Percentiles rank a stretch among this genome's conserved stretches.
These are phyloP conservation scores for Alectoria sarmentosa DNA, from an alignment of 495 filamentous ascomycete genomes.

Conservation along the genomic window DNA sequence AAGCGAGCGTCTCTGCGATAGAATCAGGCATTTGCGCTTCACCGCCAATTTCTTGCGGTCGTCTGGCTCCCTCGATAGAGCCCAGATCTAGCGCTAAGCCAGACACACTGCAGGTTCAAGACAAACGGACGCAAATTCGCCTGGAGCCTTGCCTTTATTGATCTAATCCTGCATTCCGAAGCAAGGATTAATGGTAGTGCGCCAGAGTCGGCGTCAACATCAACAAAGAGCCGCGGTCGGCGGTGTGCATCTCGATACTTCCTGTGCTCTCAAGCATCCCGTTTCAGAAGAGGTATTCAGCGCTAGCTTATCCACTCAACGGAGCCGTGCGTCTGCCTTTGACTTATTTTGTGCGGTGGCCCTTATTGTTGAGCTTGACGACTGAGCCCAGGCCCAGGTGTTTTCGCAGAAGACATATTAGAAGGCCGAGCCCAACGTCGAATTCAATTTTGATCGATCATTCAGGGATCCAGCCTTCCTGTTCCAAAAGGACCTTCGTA, in stretches of 20 bases:
- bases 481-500: not conserved
- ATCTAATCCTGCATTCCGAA: slow-evolving; percentile 16
- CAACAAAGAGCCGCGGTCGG: slow-evolving; percentile 22
- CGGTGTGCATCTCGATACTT: slow-evolving; percentile 21
- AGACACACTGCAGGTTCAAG: slow-evolving; percentile 7
- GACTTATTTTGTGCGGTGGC: slow-evolving; percentile 5
- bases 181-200: slow-evolving; percentile 5
- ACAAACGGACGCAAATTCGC: slow-evolving; percentile 16
- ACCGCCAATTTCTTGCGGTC: slow-evolving; percentile 21
- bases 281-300: slow-evolving; percentile 13
- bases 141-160: slow-evolving; percentile 2
- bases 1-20: slow-evolving; percentile 8
- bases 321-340: slow-evolving; percentile 11
- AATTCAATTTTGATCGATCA: not conserved
- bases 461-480: not conserved
- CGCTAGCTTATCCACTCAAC: not conserved
- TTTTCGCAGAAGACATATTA: slow-evolving; percentile 12
- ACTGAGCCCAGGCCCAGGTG: slow-evolving; percentile 5
- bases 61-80: slow-evolving; percentile 14
- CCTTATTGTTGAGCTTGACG: slow-evolving; percentile 7
- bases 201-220: slow-evolving; percentile 10
- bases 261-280: not conserved
- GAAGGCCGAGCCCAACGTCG: not conserved
- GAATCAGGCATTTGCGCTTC: slow-evolving; percentile 11
- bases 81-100: slow-evolving; percentile 15